Evolutionary conservation across 106 monocot genomes (phyloP), one percentile per base, ranked within the genome.

Genomic region (Apostasia shenzhenica): DNA sequence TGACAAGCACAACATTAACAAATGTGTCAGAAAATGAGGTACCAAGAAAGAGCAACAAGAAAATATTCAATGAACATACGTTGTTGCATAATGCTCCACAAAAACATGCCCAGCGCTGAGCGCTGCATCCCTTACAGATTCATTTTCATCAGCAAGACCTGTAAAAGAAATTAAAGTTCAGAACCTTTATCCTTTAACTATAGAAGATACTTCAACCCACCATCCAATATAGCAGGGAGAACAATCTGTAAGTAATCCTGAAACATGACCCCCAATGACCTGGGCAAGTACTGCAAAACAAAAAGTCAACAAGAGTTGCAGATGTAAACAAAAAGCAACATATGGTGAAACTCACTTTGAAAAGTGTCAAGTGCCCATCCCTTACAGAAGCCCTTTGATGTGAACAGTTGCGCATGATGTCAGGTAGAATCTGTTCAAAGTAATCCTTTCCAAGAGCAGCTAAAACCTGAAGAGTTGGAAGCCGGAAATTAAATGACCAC

Each of bases 131-230:
- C 99, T 92, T 4, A 99, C 99, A 67, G 92, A 92, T 83, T 99
- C 99, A 72, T 99, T 99, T 76, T 99, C 99, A 87, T 99, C 99
- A 79, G 99, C 92, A 78, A 99, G 92, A 12, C 99, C 99, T 99
- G 53, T 11, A 55, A 67, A 64, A 59, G 69, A 52, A 53, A 65
- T 71, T 64, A 54, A 2, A 48, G 11, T 66, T 70, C n/a, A 59
- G 12, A 69, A 69, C 4, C 39, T 59, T 45, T 58, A 46, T 53
- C 2, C 54, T 68, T 55, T 5, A 43, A 55, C 5, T 45, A 57
- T 9, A 60, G 10, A 52, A 70, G 44, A 68, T 12, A 68, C 58
- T 55, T 63, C 46, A 77, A 73, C 79, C 67, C 59, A 90, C 97
- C 97, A 78, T 99, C 97, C 63, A 99, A 79, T 75, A 99, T 99